phyloP scores from a whole-genome alignment of 805 yeast genomes.

The Metschnikowia shivogae region DNA sequence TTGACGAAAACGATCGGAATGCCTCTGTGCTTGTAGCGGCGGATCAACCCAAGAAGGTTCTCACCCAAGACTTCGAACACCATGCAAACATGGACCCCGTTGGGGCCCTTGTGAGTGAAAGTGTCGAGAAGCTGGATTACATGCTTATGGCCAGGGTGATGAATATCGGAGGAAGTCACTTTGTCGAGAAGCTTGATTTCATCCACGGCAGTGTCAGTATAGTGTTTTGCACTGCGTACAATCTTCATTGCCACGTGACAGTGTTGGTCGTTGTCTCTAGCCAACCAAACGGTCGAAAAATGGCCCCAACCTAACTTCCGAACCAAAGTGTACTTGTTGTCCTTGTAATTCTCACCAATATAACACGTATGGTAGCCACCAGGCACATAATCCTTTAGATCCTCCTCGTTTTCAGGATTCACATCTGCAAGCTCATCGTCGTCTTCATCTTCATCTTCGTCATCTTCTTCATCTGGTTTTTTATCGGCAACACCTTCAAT shows the following conservation, averaged over 20 bases:
- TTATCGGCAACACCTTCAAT: no score
- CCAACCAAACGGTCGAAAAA: constrained; percentile 70
- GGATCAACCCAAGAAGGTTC: constrained; percentile 47
- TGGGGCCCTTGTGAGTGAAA: constrained; percentile 55
- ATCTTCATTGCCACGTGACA: constrained; percentile 65
- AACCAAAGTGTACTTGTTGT: constrained; percentile 34
- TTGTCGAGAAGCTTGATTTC: constrained; percentile 66
- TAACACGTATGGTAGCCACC: constrained; percentile 67
- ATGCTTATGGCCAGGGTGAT: constrained; percentile 43
- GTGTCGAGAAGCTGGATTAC: constrained; percentile 53
- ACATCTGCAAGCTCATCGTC: constrained; percentile 18
- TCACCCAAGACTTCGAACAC: constrained; percentile 65
- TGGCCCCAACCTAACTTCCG: constrained; percentile 71
- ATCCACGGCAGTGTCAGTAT: constrained; percentile 61
- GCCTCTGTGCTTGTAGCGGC: constrained; percentile 39
- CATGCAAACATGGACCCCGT: constrained; percentile 64
- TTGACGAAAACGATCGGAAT: constrained; percentile 52
- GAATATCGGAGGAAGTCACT: constrained; percentile 49
- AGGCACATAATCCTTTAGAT: constrained; percentile 45
- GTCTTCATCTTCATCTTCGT: constrained; percentile 21
- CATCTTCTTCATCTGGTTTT: constrained; percentile 13
- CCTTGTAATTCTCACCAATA: constrained; percentile 51
- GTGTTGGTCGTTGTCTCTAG: constrained; percentile 46
- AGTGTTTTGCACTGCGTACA: constrained; percentile 50
- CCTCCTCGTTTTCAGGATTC: constrained; percentile 43